Base-by-base conservation (phyloP, 306 rosid genomes). In the Vigna angularis region DNA sequence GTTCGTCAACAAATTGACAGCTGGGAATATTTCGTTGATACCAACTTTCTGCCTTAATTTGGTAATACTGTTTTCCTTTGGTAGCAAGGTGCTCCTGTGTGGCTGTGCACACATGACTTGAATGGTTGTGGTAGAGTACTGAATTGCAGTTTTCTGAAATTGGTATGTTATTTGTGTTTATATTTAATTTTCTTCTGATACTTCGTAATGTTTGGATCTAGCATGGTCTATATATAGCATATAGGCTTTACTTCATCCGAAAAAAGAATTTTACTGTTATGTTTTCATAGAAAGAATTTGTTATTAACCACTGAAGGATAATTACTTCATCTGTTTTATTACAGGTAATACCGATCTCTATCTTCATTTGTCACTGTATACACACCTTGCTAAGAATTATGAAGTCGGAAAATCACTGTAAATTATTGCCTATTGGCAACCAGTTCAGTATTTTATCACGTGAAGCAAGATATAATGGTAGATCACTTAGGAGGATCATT, bases 71-170 rank as follows among this genome's bases (percentile, higher is more conserved):
- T 22, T 79, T 67, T 72, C 28, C 49, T 51, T 79, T 89, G 77
- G 75, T 89, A 94, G 98, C 85, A 65, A 73, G 96, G 93, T 83
- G 81, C 86, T 66, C 83, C 90, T 78, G 57, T 73, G 88, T 89
- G 82, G 70, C 79, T 91, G 49, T 86, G 88, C 83, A 84, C 80
- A 59, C 97, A 95, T 30, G 83, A 88, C 68, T 85, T 74, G 24
- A 80, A 82, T 75, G 77, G 85, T 48, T 89, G 89, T 74, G 79
- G 89, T 59, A 82, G 84, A 83, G 93, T 86, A 76, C 77, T 88
- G 66, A 64, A 83, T 73, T 82, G 82, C 13, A 75, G 76, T 79
- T 70, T 78, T 80, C 86, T 88, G 73, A 89, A 87, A 81, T 61
- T 88, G 94, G 98, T 95, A 90, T 28, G 45, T 75, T 26, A 45